These are phyloP conservation scores for Fusarium redolens DNA, from an alignment of 2,329 filamentous ascomycete genomes.

Conservation along the genomic window DNA sequence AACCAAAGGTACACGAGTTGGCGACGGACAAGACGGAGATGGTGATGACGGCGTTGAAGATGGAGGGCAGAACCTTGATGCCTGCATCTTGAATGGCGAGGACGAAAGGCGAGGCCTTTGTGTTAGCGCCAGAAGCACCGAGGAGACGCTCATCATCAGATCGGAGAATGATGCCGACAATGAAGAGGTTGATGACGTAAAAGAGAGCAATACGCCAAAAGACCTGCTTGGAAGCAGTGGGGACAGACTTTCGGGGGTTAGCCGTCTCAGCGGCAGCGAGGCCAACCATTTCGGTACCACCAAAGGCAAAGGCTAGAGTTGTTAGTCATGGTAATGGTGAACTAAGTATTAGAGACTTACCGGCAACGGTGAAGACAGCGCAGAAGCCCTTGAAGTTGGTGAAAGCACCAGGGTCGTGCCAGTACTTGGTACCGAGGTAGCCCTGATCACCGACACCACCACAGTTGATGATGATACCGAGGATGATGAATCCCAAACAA, in stretches of 20 bases:
- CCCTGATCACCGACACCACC: constrained; percentile 78
- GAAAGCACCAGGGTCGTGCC: constrained; percentile 83
- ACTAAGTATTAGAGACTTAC: accelerated
- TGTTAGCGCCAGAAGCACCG: constrained; percentile 66
- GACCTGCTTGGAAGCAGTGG: constrained; percentile 89
- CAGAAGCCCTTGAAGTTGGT: constrained; percentile 85
- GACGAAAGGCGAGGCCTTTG: constrained; percentile 88
- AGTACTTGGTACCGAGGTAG: constrained; percentile 84
- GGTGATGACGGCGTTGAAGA: constrained; percentile 96
- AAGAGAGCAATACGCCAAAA: constrained; percentile 95
- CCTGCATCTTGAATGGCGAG: constrained; percentile 88
- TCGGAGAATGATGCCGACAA: constrained; percentile 85
- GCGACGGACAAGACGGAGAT: constrained; percentile 93
- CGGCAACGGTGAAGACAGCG: constrained; percentile 79
- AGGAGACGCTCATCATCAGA: constrained; percentile 75
- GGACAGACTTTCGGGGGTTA: constrained; percentile 82
- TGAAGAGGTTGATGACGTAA: constrained; percentile 83
- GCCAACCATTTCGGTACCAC: constrained; percentile 80
- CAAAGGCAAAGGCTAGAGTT: constrained; percentile 69
- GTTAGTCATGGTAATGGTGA: neutral
- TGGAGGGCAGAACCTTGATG: constrained; percentile 81
- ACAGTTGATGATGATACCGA: constrained; percentile 86
- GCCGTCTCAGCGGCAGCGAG: constrained; percentile 81
- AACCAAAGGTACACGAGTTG: constrained; percentile 92
- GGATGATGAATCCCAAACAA: constrained; percentile 65